Percentiles rank a stretch among this genome's conserved stretches.
phyloP scores from a whole-genome alignment of 495 filamentous ascomycete genomes.

The Staphylotrichum tortipilum region DNA sequence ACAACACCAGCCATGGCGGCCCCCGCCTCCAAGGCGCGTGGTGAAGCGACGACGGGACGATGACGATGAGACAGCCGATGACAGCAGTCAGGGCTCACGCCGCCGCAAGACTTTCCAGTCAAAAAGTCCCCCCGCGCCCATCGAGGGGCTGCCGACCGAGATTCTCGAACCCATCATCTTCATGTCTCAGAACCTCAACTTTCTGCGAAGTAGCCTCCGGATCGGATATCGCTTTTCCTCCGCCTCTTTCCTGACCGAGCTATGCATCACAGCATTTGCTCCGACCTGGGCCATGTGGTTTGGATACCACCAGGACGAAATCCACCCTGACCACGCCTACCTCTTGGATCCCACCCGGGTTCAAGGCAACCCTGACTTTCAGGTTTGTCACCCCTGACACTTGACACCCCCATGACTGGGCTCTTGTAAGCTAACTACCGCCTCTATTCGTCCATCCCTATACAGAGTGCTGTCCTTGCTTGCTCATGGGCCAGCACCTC shows the following conservation, averaged over 20 bases:
- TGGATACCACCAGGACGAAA: constrained; percentile 4
- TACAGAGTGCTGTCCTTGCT: constrained; percentile 27
- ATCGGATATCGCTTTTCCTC: constrained; percentile 30
- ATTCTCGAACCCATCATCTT: constrained; percentile 35
- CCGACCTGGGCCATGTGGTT: constrained; percentile 33
- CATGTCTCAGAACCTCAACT: constrained; percentile 31
- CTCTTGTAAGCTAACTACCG: too few relatives aligned
- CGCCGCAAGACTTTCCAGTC: constrained; percentile 4
- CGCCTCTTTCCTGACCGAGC: constrained; percentile 15
- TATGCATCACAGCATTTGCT: constrained; percentile 27
- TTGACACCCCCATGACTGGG: not conserved
- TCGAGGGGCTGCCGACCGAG: constrained; percentile 34
- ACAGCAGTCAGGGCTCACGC: not conserved
- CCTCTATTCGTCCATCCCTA: not conserved
- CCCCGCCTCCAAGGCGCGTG: constrained; percentile 10
- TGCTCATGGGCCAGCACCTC: constrained; percentile 22
- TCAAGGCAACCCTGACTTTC: constrained; percentile 25
- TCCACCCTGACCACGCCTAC: constrained; percentile 3
- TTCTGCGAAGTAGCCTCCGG: constrained; percentile 27
- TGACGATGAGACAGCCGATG: not conserved
- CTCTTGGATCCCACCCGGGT: constrained; percentile 2
- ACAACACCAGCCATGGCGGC: constrained; percentile 9
- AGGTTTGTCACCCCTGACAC: too few relatives aligned
- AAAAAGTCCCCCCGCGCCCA: constrained; percentile 16
- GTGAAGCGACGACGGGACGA: not conserved